Base-by-base conservation (phyloP, 23 red algal genomes). In the Chondrus crispus region DNA sequence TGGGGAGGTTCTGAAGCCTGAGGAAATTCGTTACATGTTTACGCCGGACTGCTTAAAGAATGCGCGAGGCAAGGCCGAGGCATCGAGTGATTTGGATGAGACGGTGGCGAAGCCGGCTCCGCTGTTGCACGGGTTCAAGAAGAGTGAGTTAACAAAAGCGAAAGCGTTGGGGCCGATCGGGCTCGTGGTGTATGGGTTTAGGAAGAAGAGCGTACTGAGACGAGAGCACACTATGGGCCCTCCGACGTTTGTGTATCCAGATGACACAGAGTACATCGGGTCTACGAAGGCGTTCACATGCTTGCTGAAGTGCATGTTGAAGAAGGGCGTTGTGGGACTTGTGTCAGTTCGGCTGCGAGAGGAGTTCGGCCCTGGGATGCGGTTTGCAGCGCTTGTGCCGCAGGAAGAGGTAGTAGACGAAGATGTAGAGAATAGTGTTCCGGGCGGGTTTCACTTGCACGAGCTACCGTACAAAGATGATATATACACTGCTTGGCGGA, bases 381-480 rank as follows among this genome's bases (percentile, higher is more conserved):
- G 94, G 35, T 87, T 96, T 57, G 86, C 51, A 10, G 94, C 86
- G 3, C 87, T 96, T 28, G 63, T 96, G 5, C 86, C 94, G 16
- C 85, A 89, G 62, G 46, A 92, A 33, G 94, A 96, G 50, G 52
- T 62, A 14, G 42, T 88, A 8, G 80, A 62, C 37, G 80, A 92
- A 2, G 54, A 88, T 35, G 81, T 49, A 10, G 73, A 76, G 30
- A 43, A 90, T 33, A 38, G 52, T 20, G 29, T 91, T 51, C 76
- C 94, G 20, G 73, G 76, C 39, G 94, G 94, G 20, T 76, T 96
- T 35, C 79, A 91, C 48, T 14, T 96, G 29, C 52, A 85, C 42
- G 66, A 77, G 37, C 84, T 96, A 43, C 94, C 94, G 9, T 96
- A 85, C 72, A 90, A 83, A 16, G 87, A 96, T 42, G 94, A 96